Evolutionary conservation across 2,329 filamentous ascomycete genomes (phyloP).

Genomic region (Trichoderma simmonsii): DNA sequence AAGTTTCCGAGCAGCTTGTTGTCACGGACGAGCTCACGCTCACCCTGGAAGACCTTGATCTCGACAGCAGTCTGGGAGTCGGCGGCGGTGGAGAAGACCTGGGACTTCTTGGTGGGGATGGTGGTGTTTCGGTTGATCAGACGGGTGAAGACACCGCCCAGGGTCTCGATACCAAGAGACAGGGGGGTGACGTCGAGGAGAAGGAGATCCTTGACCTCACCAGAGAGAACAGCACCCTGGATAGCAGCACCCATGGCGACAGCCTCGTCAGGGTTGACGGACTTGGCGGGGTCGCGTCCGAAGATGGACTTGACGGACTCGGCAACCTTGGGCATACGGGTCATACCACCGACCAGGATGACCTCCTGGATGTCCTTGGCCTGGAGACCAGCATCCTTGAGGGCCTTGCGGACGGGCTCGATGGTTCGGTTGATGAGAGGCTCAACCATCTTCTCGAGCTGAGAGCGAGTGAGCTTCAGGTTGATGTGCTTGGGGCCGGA

Average conservation of each 20-base stretch:
- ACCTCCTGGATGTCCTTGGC: constrained; percentile 96
- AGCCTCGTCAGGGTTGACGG: constrained; percentile 97
- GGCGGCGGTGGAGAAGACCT: constrained; percentile 94
- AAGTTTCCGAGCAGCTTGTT: constrained; percentile 99
- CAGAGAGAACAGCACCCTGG: constrained; percentile 92
- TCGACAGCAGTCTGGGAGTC: constrained; percentile 98
- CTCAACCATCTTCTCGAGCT: constrained; percentile 91
- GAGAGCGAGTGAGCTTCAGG: constrained; percentile 84
- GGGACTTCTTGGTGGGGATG: constrained; percentile 98
- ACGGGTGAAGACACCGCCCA: constrained; percentile 95
- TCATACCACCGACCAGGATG: constrained; percentile 98
- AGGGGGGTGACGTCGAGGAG: constrained; percentile 94
- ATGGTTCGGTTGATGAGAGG: constrained; percentile 82
- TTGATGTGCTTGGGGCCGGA: constrained; percentile 99
- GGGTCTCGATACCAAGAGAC: constrained; percentile 96
- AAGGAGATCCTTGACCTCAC: constrained; percentile 93
- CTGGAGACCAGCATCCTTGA: constrained; percentile 90
- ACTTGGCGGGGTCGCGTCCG: constrained; percentile 93
- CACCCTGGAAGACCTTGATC: constrained; percentile 99
- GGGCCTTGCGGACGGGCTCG: constrained; percentile 90
- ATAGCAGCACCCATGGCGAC: constrained; percentile 97
- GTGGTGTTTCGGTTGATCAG: constrained; percentile 99
- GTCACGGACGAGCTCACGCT: constrained; percentile 97
- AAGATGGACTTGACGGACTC: constrained; percentile 97
- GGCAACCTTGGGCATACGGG: constrained; percentile 96